Base-by-base conservation (phyloP, 768 basidiomycete species). In the Termitomyces eurrhizus region DNA sequence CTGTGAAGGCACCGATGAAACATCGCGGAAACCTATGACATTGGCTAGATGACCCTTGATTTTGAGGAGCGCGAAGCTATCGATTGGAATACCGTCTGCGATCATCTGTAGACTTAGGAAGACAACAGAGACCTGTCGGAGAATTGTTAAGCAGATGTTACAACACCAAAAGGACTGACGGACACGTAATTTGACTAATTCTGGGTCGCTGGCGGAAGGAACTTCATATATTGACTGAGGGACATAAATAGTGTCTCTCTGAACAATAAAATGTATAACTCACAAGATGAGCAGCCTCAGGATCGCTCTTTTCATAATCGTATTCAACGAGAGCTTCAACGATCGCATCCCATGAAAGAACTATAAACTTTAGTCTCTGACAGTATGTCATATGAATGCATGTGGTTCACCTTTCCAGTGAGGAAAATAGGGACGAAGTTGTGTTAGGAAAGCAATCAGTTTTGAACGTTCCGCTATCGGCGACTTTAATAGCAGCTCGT, bases 391-490 rank as follows among this genome's bases (percentile, higher is more conserved):
- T 57, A 26, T 50, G 7, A 46, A 58, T 37, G 35, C 6, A 32
- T 46, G 24, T 37, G 6, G 57, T 70, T 55, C 64, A 89, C 89
- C 78, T 80, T 77, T 76, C 90, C 90, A 92, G 14, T 64, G 69
- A 18, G 87, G 80, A 70, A 90, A 87, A 71, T 88, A 81, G 0
- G 87, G 77, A n/a, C 78, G 84, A 33, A 92, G 77, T 65, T 87
- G 88, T 35, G 84, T 78, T 18, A 91, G 74, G 71, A 91, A 92
- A 9, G 79, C 76, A 16, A 84, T 74, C 12, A 92, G 75, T 54
- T 77, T 81, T 37, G 82, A 72, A 16, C 87, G 82, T 55, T 89
- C 88, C 1, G 75, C 61, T 13, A 86, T 75, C 1, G 87, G 81
- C 5, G 82, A 76, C 57, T 80, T 85, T 8, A 75, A 67, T 32